phyloP scores from a whole-genome alignment of 176 grass and related monocot genomes.

The Oryza meyeriana region DNA sequence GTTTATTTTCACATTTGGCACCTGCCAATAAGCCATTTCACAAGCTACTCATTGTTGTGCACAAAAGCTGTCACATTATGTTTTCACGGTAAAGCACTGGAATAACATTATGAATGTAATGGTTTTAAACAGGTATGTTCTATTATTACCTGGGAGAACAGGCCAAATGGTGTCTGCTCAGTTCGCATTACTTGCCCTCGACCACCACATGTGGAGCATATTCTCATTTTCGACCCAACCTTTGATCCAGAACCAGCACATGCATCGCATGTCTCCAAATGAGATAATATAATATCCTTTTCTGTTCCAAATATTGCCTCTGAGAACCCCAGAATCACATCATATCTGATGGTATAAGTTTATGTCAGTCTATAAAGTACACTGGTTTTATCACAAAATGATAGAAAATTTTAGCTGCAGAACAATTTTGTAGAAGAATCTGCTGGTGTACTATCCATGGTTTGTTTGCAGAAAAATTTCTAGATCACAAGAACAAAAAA shows the following conservation, averaged over 20 bases:
- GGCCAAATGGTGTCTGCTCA: slow-evolving; percentile 95
- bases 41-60: background rate
- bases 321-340: slow-evolving; percentile 84
- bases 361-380: slow-evolving; percentile 33
- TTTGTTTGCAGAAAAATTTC: background rate
- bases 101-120: background rate
- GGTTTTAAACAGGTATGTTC: background rate
- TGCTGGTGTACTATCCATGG: background rate
- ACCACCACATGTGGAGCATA: slow-evolving; percentile 93
- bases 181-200: slow-evolving; percentile 97
- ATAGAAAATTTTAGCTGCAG: slow-evolving; percentile 1
- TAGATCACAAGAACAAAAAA: background rate
- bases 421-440: slow-evolving; percentile 4
- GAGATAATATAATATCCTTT: slow-evolving; percentile 92
- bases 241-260: slow-evolving; percentile 90
- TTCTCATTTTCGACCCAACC: slow-evolving; percentile 79
- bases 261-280: slow-evolving; percentile 91
- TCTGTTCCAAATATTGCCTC: slow-evolving; percentile 95
- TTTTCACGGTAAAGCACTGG: background rate
- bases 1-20: background rate
- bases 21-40: background rate
- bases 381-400: slow-evolving; percentile 17
- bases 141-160: slow-evolving; percentile 92
- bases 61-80: background rate
- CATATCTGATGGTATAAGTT: slow-evolving; percentile 63